Evolutionary conservation across 305 asterid genomes (phyloP).

Genomic region (Rubia peregrina): DNA sequence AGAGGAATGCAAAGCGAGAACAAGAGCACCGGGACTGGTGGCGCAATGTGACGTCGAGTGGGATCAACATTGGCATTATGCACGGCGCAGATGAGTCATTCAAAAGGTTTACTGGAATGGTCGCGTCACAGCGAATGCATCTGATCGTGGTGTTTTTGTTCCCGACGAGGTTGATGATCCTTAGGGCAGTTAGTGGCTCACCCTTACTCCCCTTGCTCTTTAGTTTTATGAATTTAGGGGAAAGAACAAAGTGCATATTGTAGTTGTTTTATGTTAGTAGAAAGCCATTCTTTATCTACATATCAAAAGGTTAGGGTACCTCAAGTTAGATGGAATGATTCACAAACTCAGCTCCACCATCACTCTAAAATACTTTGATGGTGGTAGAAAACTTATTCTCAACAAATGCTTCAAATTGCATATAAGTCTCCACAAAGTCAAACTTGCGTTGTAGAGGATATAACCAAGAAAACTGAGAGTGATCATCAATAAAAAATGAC

Average conservation of each 20-base stretch:
- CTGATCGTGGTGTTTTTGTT: constrained; percentile 63
- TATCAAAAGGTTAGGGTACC: background rate
- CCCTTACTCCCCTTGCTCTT: constrained; percentile 52
- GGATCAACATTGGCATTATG: constrained; percentile 42
- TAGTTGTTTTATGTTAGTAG: background rate
- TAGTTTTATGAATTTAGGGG: constrained; percentile 27
- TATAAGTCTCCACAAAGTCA: too few species aligned
- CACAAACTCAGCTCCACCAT: too few species aligned
- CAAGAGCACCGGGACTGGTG: constrained; percentile 61
- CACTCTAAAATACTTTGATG: too few species aligned
- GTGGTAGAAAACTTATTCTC: too few species aligned
- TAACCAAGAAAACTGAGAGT: too few species aligned
- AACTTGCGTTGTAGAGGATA: too few species aligned
- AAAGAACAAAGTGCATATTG: background rate
- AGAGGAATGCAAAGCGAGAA: constrained; percentile 47
- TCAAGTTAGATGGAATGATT: background rate
- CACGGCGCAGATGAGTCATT: constrained; percentile 56
- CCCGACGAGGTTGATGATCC: constrained; percentile 56
- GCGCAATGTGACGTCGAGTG: constrained; percentile 50
- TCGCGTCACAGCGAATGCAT: constrained; percentile 60
- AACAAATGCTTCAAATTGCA: too few species aligned
- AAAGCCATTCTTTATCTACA: constrained; percentile 4
- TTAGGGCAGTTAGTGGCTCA: constrained; percentile 47
- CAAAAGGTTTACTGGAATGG: constrained; percentile 56
- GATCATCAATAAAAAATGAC: too few species aligned